Percentiles rank a stretch among this genome's conserved stretches.
phyloP scores from a whole-genome alignment of 176 grass and related monocot genomes.

The Sorghum bicolor region Sorghum_bicolor_NCBIv3 NC_012875.2:48079001-48079500 shows the following conservation, averaged over 20 bases:
- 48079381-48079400: not conserved
- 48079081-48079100: not conserved
- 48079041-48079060: too few relatives aligned
- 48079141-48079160: slow-evolving; percentile 1
- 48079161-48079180: not conserved
- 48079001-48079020: too few relatives aligned
- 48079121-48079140: not conserved
- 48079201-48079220: not conserved
- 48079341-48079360: not conserved
- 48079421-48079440: not conserved
- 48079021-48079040: too few relatives aligned
- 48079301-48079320: not conserved
- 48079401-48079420: not conserved
- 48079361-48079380: not conserved
- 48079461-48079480: not conserved
- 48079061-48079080: not conserved
- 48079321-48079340: not conserved
- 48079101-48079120: not conserved
- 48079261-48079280: not conserved
- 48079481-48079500: slow-evolving; percentile 48
- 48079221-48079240: not conserved
- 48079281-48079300: not conserved
- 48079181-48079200: not conserved
- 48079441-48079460: not conserved
- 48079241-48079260: not conserved